These are phyloP conservation scores for Heliosperma pusillum DNA, from an alignment of 148 eudicot genomes.

Conservation along the genomic window DNA sequence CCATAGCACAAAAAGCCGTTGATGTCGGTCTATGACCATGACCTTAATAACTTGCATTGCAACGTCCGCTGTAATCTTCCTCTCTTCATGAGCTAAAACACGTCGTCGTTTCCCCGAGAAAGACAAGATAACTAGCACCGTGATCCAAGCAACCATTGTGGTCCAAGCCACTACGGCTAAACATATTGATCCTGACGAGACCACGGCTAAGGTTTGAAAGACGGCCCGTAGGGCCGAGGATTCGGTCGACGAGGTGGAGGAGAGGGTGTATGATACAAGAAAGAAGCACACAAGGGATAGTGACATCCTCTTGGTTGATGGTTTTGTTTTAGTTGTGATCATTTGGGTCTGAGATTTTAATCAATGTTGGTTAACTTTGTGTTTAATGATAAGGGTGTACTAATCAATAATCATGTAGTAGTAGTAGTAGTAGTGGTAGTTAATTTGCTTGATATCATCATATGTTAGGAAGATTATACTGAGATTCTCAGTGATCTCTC, in stretches of 20 bases:
- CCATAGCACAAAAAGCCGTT: conserved; percentile 41
- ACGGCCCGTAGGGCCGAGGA: conserved; percentile 10
- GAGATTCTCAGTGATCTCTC: too few relatives aligned
- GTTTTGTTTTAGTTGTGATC: conserved; percentile 17
- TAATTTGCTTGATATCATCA: too few relatives aligned
- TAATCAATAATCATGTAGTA: too few relatives aligned
- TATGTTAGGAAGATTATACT: too few relatives aligned
- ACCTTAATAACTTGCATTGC: conserved; percentile 36
- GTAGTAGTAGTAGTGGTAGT: too few relatives aligned
- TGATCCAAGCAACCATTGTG: conserved; percentile 63
- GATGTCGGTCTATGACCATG: conserved; percentile 40
- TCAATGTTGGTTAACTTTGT: too few relatives aligned
- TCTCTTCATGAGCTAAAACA: conserved; percentile 52
- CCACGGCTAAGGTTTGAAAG: conserved; percentile 19
- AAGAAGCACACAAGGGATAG: conserved; percentile 19
- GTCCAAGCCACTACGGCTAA: conserved; percentile 51
- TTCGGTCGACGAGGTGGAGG: not conserved
- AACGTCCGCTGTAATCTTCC: conserved; percentile 61
- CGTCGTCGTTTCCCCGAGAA: conserved; percentile 68
- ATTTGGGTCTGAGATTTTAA: conserved; percentile 20
- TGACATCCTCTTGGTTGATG: conserved; percentile 16
- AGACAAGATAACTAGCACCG: conserved; percentile 59
- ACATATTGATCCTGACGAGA: conserved; percentile 25
- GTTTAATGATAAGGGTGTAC: too few relatives aligned
- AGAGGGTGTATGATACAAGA: conserved; percentile 13